Evolutionary conservation across 1,139 yeast species (phyloP).

Genomic region (Magnusiomyces suaveolens): DNA sequence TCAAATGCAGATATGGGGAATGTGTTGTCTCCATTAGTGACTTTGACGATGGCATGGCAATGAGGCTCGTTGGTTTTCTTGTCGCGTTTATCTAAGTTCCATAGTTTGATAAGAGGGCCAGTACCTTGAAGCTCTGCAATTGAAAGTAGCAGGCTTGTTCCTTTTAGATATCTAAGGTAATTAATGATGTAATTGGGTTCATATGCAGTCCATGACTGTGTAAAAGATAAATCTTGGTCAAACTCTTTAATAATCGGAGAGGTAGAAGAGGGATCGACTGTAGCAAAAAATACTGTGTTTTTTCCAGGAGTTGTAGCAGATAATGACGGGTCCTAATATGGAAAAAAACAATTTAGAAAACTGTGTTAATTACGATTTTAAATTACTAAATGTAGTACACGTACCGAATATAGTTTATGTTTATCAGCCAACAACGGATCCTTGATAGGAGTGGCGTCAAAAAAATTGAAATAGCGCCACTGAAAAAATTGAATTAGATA

Average conservation of each 20-base stretch:
- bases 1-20: conserved; percentile 64
- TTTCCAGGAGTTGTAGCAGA: conserved; percentile 51
- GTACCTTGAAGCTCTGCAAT: conserved; percentile 62
- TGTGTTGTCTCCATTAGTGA: conserved; percentile 50
- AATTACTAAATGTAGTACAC: conserved; percentile 10
- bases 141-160: conserved; percentile 48
- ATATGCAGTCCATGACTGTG: conserved; percentile 51
- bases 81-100: conserved; percentile 50
- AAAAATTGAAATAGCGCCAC: conserved; percentile 88
- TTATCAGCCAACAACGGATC: conserved; percentile 61
- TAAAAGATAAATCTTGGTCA: conserved; percentile 40
- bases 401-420: conserved; percentile 52
- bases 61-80: conserved; percentile 30
- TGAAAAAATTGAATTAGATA: conserved; percentile 10
- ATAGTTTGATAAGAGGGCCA: conserved; percentile 58
- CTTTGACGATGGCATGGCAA: conserved; percentile 37
- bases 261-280: conserved; percentile 26
- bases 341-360: not conserved
- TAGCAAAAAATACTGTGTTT: conserved; percentile 50
- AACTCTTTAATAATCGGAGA: conserved; percentile 51
- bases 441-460: conserved; percentile 70
- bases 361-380: not conserved
- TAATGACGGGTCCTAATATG: conserved; percentile 49
- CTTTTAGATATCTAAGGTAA: conserved; percentile 41
- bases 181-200: conserved; percentile 50